These are phyloP conservation scores for Penicillium lividum DNA, from an alignment of 495 filamentous ascomycete genomes.

Conservation along the genomic window DNA sequence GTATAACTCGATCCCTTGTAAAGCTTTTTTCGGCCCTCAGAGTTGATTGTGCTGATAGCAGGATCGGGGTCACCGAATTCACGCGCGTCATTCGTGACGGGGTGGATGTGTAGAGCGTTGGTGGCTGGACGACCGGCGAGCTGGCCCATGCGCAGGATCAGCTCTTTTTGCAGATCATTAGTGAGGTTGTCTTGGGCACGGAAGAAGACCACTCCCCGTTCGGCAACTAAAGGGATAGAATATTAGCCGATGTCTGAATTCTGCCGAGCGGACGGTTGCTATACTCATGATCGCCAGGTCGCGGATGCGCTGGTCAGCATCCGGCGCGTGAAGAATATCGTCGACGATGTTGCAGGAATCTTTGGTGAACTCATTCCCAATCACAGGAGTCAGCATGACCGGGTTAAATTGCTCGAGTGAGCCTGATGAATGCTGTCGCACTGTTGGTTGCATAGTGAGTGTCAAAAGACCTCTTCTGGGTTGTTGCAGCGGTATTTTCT, in stretches of 20 bases:
- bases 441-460: not conserved
- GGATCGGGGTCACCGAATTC: conserved; percentile 61
- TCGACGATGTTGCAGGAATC: conserved; percentile 57
- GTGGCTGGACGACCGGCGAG: conserved; percentile 63
- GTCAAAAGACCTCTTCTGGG: too few species aligned
- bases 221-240: conserved; percentile 64
- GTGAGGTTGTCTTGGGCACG: conserved; percentile 67
- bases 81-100: conserved; percentile 61
- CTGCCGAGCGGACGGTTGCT: conserved; percentile 12
- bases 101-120: conserved; percentile 73
- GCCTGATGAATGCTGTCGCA: conserved; percentile 31
- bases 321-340: conserved; percentile 60
- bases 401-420: conserved; percentile 57
- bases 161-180: conserved; percentile 67
- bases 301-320: conserved; percentile 64
- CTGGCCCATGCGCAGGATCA: conserved; percentile 64
- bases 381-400: conserved; percentile 67
- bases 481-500: too few species aligned
- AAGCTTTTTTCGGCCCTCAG: conserved; percentile 56
- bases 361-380: conserved; percentile 67
- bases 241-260: not conserved
- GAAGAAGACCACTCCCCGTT: conserved; percentile 81
- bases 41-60: conserved; percentile 74
- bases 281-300: conserved; percentile 68
- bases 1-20: conserved; percentile 39